These are phyloP conservation scores for Termitomyces sp. DNA, from an alignment of 768 basidiomycete genomes.

Conservation along the genomic window DNA sequence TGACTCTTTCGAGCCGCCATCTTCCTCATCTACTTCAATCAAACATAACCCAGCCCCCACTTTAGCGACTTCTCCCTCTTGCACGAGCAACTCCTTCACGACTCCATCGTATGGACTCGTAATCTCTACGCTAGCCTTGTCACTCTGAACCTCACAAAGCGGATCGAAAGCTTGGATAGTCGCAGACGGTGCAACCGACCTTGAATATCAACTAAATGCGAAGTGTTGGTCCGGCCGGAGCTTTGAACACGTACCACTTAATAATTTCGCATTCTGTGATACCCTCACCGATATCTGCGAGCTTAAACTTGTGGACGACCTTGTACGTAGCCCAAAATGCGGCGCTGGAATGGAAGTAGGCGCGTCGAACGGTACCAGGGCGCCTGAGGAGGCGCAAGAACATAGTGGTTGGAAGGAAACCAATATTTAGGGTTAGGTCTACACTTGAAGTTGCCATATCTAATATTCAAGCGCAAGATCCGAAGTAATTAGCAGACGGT, in stretches of 20 bases:
- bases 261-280: conserved; percentile 90
- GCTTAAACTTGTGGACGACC: conserved; percentile 56
- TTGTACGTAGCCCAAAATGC: conserved; percentile 25
- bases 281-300: conserved; percentile 86
- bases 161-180: conserved; percentile 60
- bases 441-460: no score
- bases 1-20: background rate
- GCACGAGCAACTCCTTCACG: conserved; percentile 64
- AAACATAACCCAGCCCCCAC: conserved; percentile 74
- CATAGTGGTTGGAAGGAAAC: conserved; percentile 22
- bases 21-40: conserved; percentile 75
- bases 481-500: no score
- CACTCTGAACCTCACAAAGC: conserved; percentile 82
- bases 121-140: conserved; percentile 90
- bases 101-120: conserved; percentile 82
- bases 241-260: conserved; percentile 55
- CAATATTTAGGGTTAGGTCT: conserved; percentile 18
- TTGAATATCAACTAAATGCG: conserved; percentile 20
- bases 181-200: conserved; percentile 55
- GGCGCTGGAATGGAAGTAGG: conserved; percentile 28
- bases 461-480: background rate
- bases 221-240: conserved; percentile 21
- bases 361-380: conserved; percentile 11
- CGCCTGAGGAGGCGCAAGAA: conserved; percentile 26
- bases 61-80: conserved; percentile 80